Evolutionary conservation across 2,329 filamentous ascomycete genomes (phyloP).

Genomic region (Penicillium decumbens): DNA sequence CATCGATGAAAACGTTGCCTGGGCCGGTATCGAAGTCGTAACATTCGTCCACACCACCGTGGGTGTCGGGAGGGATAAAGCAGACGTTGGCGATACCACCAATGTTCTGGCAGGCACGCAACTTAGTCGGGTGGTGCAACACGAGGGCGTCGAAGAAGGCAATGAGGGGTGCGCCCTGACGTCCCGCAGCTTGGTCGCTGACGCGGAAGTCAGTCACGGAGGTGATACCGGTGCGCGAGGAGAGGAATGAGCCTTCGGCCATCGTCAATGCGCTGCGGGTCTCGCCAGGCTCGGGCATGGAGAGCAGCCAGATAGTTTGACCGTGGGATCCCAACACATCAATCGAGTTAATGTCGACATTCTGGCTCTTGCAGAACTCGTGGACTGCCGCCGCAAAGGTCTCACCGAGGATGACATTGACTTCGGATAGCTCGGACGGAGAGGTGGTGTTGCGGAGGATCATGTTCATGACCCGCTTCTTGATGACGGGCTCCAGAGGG

Average conservation of each 20-base stretch:
- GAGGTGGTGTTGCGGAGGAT: constrained; percentile 53
- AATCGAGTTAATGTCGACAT: constrained; percentile 44
- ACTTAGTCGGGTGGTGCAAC: constrained; percentile 53
- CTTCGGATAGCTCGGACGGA: constrained; percentile 51
- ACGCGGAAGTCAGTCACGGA: constrained; percentile 57
- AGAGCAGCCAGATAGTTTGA: constrained; percentile 56
- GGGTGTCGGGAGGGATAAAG: constrained; percentile 32
- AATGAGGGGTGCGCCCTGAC: constrained; percentile 54
- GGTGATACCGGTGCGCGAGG: constrained; percentile 54
- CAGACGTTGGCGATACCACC: constrained; percentile 59
- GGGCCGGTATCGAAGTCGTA: constrained; percentile 56
- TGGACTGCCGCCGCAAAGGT: constrained; percentile 52
- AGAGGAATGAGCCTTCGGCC: constrained; percentile 55
- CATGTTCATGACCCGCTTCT: constrained; percentile 55
- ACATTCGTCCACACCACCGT: constrained; percentile 31
- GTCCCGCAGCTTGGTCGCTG: constrained; percentile 53
- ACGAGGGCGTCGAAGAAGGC: constrained; percentile 56
- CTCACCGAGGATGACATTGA: constrained; percentile 56
- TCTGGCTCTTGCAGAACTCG: constrained; percentile 47
- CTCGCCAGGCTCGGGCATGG: constrained; percentile 49
- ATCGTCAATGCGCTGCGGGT: constrained; percentile 51
- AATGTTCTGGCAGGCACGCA: constrained; percentile 59
- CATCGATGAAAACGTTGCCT: constrained; percentile 55
- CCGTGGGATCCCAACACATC: constrained; percentile 56
- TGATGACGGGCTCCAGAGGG: constrained; percentile 51